Base-by-base conservation (phyloP, 306 rosid genomes). In the Sesbania bispinosa region DNA sequence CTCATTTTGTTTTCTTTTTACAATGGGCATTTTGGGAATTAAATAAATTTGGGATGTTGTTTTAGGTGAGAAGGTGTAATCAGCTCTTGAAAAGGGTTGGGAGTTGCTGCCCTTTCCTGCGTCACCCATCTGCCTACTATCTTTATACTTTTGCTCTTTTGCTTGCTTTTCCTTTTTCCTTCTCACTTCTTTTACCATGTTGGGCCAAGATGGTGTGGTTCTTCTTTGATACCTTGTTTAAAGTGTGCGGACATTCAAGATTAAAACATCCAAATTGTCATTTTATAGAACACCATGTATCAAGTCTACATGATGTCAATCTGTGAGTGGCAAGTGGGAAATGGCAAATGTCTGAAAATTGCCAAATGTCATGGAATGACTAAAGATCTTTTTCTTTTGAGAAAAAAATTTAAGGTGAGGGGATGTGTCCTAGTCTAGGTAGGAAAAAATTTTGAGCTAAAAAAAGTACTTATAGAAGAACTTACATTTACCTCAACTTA, bases 1-100 rank as follows among this genome's bases (percentile, higher is more conserved):
- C 13, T 33, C 1, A 4, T 4, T 19, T 21, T 43, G 3, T 29
- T 13, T 10, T 2, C 1, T 4, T 6, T 4, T 0, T 4, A 4
- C 1, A 11, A 42, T 42, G 69, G 21, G 26, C 23, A 67, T 36
- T 76, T 47, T 58, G 70, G 80, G 69, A 38, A 67, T 4, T 39
- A 26, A 5, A 1, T 6, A 23, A 32, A 2, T 2, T 18, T 16
- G 39, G 39, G 23, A 6, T 39, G 54, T 67, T 80, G 20, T 32
- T 76, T 79, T 72, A 80, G 85, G 83, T 80, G 76, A 47, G 7
- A 66, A 52, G 80, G 73, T 43, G 57, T 70, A 78, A 20, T 82
- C 83, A 63, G 8, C 7, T 2, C 5, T 3, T 63, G 20, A 57
- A 13, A 39, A 65, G 43, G 33, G 62, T 59, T 8, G 74, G 24